A percentile compares a stretch with the other conserved stretches of the same genome.
Evolutionary conservation across 371 early-diverging fungal genomes (phyloP).

Genomic region (Funneliformis caledonium): DNA sequence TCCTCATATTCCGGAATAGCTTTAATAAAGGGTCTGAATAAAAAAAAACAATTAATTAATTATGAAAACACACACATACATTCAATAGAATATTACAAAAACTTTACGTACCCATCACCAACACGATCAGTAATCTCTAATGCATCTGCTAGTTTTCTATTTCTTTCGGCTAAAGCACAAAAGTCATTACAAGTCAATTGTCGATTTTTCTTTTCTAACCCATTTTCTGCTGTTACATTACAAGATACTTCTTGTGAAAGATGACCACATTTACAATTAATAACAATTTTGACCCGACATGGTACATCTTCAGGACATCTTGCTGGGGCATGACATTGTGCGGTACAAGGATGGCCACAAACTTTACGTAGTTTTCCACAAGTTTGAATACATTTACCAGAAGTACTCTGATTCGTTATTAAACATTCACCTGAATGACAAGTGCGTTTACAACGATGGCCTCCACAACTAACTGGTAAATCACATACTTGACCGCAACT

Average conservation of each 20-base stretch:
- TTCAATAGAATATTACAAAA: neutral
- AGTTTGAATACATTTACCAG: constrained; percentile 56
- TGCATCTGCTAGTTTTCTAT: constrained; percentile 72
- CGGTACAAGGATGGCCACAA: constrained; percentile 75
- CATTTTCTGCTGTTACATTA: constrained; percentile 57
- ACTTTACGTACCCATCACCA: constrained; percentile 25
- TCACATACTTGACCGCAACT: constrained; percentile 75
- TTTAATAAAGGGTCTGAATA: constrained; percentile 36
- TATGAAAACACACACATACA: neutral
- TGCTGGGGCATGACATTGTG: constrained; percentile 66
- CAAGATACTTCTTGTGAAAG: constrained; percentile 61
- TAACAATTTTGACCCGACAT: constrained; percentile 57
- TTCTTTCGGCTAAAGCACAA: constrained; percentile 75
- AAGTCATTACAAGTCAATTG: constrained; percentile 70
- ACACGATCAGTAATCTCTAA: constrained; percentile 55
- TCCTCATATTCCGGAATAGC: constrained; percentile 62
- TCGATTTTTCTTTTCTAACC: constrained; percentile 51
- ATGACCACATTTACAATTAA: constrained; percentile 77
- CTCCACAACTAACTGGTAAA: constrained; percentile 65
- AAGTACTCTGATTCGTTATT: constrained; percentile 43
- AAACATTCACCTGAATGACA: constrained; percentile 78
- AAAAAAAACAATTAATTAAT: neutral
- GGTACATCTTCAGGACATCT: constrained; percentile 66
- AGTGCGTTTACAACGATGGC: constrained; percentile 70
- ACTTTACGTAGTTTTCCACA: constrained; percentile 66